These are phyloP conservation scores for Ambispora gerdemannii DNA, from an alignment of 192 early-diverging fungal species.

Conservation along the genomic window DNA sequence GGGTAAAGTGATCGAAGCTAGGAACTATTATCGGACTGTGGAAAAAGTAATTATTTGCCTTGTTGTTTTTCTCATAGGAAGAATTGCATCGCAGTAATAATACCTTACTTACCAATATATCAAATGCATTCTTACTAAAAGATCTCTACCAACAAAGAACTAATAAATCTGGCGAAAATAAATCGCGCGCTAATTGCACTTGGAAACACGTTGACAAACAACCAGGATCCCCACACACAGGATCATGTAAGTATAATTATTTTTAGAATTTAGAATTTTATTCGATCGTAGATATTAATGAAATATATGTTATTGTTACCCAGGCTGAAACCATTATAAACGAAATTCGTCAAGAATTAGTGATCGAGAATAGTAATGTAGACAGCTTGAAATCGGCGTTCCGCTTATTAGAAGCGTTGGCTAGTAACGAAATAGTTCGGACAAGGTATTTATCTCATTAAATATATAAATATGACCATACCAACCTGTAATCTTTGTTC, in stretches of 20 bases:
- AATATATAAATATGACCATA: too few relatives aligned
- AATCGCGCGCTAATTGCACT: conserved; percentile 11
- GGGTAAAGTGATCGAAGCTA: conserved; percentile 15
- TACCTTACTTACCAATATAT: too few relatives aligned
- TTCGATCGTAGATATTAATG: background rate
- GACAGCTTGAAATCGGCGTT: background rate
- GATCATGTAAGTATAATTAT: background rate
- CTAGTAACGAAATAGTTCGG: conserved; percentile 1
- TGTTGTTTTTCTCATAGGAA: too few relatives aligned
- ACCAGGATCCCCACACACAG: background rate
- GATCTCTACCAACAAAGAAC: background rate
- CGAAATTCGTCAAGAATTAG: conserved; percentile 28
- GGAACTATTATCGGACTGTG: background rate
- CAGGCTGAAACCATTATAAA: conserved; percentile 16
- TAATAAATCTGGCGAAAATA: conserved; percentile 9
- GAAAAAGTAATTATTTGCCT: conserved; percentile 25
- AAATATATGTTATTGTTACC: background rate
- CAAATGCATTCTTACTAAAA: background rate
- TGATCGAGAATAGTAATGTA: conserved; percentile 35
- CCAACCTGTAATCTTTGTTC: too few relatives aligned
- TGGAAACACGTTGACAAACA: conserved; percentile 8
- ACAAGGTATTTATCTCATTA: too few relatives aligned
- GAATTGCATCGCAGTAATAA: too few relatives aligned
- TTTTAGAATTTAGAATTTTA: background rate
- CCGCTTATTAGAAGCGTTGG: conserved; percentile 18